Evolutionary conservation across 305 asterid species (phyloP).

Genomic region (Coffea humblotiana): DNA sequence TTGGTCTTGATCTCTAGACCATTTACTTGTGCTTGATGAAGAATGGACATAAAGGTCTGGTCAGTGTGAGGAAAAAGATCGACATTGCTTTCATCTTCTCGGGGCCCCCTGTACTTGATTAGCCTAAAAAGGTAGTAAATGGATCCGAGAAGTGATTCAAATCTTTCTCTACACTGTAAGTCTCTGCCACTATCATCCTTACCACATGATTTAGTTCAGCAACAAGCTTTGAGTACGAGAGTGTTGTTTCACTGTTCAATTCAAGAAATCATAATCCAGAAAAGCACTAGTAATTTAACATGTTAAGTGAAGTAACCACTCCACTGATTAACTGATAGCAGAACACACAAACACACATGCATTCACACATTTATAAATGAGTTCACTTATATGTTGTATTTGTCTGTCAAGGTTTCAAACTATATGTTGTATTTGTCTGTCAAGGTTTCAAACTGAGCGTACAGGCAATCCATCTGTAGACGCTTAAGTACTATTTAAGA

Average conservation of each 20-base stretch:
- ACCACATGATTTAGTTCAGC: slow-evolving; percentile 48
- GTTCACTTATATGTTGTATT: too few species aligned
- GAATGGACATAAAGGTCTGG: slow-evolving; percentile 62
- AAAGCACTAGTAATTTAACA: too few species aligned
- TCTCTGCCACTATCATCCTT: slow-evolving; percentile 40
- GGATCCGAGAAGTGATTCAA: slow-evolving; percentile 36
- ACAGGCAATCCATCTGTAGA: too few species aligned
- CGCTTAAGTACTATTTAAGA: too few species aligned
- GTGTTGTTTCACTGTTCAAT: slow-evolving; percentile 42
- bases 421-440: too few species aligned
- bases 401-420: too few species aligned
- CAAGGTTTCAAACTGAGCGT: too few species aligned
- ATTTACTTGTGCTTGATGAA: slow-evolving; percentile 61
- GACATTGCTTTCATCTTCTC: slow-evolving; percentile 37
- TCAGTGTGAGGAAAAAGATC: slow-evolving; percentile 77
- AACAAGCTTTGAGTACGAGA: slow-evolving; percentile 41
- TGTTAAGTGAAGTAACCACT: too few species aligned
- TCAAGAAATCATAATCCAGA: too few species aligned
- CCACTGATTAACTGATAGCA: too few species aligned
- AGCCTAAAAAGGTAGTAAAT: slow-evolving; percentile 40
- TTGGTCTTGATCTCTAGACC: slow-evolving; percentile 64
- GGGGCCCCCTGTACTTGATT: slow-evolving; percentile 54
- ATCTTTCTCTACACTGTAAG: slow-evolving; percentile 54
- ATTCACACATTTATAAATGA: too few species aligned
- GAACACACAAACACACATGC: too few species aligned